Base-by-base conservation (phyloP, 192 early-diverging fungal genomes). In the Phycomyces blakesleeanus region DNA sequence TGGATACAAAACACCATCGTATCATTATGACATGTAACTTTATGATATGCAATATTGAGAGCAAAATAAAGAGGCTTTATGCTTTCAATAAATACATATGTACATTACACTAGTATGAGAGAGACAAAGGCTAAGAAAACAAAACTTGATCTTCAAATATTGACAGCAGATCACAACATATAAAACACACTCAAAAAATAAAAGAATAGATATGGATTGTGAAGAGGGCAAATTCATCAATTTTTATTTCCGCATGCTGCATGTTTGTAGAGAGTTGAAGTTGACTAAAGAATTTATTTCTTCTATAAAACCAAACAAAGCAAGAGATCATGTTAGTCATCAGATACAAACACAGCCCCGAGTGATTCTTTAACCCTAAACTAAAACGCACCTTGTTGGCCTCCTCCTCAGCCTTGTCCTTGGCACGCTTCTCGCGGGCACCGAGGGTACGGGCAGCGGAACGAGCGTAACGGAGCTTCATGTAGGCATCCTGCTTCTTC, bases 391-490 rank as follows among this genome's bases (percentile, higher is more conserved):
- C 87, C 73, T 88, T 85, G 78, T 83, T 82, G 53, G 82, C 82
- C 79, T 93, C 91, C 76, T 90, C 89, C 75, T 89, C 90, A 75
- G 81, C 91, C 72, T 87, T 86, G 54, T 81, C 89, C 79, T 88
- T 88, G 61, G 86, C 87, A 80, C 85, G 83, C 67, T 79, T 83
- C 68, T 91, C 91, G 66, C 91, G 87, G 66, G 80, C 79, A 76
- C 91, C 91, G 78, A 87, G 87, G 63, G 83, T 78, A 58, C 86
- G 83, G 66, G 82, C 81, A 78, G 84, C 82, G 68, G 88, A 88
- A 63, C 87, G 86, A 65, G 91, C 87, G 75, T 83, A 85, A 77
- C 91, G 89, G 69, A 90, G 85, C 67, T 82, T 79, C 77, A 79
- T 75, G 84, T 82, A 93, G 67, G 88, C 88, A 57, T 72, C 76